Percentiles rank a stretch among this genome's conserved stretches.
phyloP scores from a whole-genome alignment of 768 basidiomycete species.

The Lactarius deliciosus region DNA sequence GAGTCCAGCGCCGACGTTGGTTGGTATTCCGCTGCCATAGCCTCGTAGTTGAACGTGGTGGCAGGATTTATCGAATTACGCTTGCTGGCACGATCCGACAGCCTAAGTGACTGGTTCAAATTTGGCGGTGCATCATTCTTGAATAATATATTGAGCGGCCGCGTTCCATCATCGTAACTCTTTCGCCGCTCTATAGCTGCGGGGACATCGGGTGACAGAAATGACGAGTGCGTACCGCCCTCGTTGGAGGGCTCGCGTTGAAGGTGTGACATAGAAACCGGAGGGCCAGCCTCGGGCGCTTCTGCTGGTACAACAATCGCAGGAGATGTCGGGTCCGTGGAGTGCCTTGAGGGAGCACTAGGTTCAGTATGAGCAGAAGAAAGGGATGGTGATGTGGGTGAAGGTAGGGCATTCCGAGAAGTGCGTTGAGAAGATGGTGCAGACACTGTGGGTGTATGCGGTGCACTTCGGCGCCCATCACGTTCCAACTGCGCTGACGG shows the following conservation, averaged over 20 bases:
- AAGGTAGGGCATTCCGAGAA: slow-evolving; percentile 1
- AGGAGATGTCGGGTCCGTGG: slow-evolving; percentile 14
- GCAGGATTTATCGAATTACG: slow-evolving; percentile 58
- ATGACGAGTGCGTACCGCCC: slow-evolving; percentile 9
- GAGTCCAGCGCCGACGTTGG: slow-evolving; percentile 21
- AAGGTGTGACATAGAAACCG: slow-evolving; percentile 24
- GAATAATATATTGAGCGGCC: slow-evolving; percentile 41
- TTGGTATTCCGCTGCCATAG: slow-evolving; percentile 14
- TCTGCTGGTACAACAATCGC: slow-evolving; percentile 12
- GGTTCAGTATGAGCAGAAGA: slow-evolving; percentile 6
- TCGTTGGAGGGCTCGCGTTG: slow-evolving; percentile 8
- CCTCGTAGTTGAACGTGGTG: slow-evolving; percentile 38
- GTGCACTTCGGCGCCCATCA: slow-evolving; percentile 10
- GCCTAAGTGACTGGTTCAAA: slow-evolving; percentile 35
- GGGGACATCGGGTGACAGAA: slow-evolving; percentile 31
- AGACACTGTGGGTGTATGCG: not conserved
- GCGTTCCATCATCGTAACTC: slow-evolving; percentile 47
- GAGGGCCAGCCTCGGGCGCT: slow-evolving; percentile 21
- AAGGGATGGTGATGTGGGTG: slow-evolving; percentile 9
- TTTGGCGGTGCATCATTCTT: slow-evolving; percentile 30
- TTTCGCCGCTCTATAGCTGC: slow-evolving; percentile 35
- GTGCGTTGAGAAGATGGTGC: not conserved
- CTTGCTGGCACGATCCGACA: slow-evolving; percentile 43
- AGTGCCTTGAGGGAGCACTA: not conserved
- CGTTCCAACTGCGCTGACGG: slow-evolving; percentile 2